Evolutionary conservation across 805 yeast species (phyloP).

Genomic region (Teunomyces stri): DNA sequence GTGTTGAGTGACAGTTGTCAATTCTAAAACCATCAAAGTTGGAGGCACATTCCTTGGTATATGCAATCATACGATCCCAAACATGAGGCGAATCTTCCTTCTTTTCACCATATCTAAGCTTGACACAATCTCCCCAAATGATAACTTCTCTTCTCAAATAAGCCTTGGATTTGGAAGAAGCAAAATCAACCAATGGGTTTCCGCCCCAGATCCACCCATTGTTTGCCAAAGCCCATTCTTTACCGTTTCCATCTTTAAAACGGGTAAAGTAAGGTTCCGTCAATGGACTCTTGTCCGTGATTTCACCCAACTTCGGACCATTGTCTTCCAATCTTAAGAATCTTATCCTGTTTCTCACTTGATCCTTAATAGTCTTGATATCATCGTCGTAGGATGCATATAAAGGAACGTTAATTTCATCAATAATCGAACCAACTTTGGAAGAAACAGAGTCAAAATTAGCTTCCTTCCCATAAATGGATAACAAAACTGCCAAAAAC

Average conservation of each 20-base stretch:
- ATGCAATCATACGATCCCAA: conserved; percentile 85
- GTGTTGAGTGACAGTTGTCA: conserved; percentile 96
- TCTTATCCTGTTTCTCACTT: conserved; percentile 71
- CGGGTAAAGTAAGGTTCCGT: conserved; percentile 88
- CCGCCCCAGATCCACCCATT: conserved; percentile 99
- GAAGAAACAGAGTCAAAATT: conserved; percentile 22
- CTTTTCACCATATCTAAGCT: conserved; percentile 75
- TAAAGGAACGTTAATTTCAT: conserved; percentile 72
- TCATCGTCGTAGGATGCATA: conserved; percentile 79
- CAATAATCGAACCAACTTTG: conserved; percentile 54
- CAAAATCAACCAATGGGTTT: conserved; percentile 90
- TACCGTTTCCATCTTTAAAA: conserved; percentile 51
- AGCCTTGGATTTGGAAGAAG: conserved; percentile 72
- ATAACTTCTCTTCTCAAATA: conserved; percentile 90
- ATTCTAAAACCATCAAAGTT: conserved; percentile 85
- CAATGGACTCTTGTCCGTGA: conserved; percentile 53
- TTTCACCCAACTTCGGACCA: conserved; percentile 78
- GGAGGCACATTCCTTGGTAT: conserved; percentile 67
- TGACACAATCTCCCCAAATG: conserved; percentile 97
- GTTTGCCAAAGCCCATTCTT: conserved; percentile 74
- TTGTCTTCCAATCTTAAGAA: conserved; percentile 72
- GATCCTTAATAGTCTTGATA: conserved; percentile 58
- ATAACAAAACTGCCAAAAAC: conserved; percentile 45
- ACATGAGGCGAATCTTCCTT: conserved; percentile 84
- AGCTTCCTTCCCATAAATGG: background rate